phyloP scores from a whole-genome alignment of 2,329 filamentous ascomycete species.

The Beauveria caledonica region DNA sequence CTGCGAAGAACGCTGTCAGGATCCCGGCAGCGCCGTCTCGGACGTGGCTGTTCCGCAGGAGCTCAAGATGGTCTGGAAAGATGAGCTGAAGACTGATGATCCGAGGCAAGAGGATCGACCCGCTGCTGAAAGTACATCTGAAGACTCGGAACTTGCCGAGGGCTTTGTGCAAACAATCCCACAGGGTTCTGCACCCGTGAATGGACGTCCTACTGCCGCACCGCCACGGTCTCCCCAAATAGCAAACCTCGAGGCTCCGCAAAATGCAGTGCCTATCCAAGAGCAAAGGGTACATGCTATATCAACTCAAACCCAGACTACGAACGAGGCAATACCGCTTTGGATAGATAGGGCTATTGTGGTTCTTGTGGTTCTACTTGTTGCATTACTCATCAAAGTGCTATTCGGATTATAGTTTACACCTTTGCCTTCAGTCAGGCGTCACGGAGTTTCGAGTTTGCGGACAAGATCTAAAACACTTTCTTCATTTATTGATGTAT shows the following conservation, averaged over 20 bases:
- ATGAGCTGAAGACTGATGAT: constrained; percentile 49
- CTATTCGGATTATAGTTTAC: constrained; percentile 24
- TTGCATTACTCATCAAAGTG: constrained; percentile 59
- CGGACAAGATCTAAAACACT: not conserved
- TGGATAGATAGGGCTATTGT: constrained; percentile 81
- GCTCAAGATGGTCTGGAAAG: constrained; percentile 61
- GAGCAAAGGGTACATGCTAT: constrained; percentile 12
- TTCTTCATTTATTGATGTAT: not conserved
- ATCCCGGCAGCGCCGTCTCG: constrained; percentile 22
- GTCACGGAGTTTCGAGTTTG: not conserved
- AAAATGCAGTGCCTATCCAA: constrained; percentile 10
- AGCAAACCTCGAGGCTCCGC: constrained; percentile 12
- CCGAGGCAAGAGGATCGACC: constrained; percentile 18
- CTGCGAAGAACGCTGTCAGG: constrained; percentile 48
- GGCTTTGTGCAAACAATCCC: constrained; percentile 48
- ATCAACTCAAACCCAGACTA: constrained; percentile 7
- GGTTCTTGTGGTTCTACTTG: constrained; percentile 59
- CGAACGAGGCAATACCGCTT: constrained; percentile 46
- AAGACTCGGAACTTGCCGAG: constrained; percentile 39
- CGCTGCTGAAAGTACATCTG: constrained; percentile 32
- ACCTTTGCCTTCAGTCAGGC: not conserved
- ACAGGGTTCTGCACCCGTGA: constrained; percentile 12
- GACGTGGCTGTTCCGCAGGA: constrained; percentile 46
- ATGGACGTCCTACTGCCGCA: not conserved
- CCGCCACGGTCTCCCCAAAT: not conserved